Evolutionary conservation across 768 basidiomycete genomes (phyloP).

Genomic region (Rhodocollybia butyracea): DNA sequence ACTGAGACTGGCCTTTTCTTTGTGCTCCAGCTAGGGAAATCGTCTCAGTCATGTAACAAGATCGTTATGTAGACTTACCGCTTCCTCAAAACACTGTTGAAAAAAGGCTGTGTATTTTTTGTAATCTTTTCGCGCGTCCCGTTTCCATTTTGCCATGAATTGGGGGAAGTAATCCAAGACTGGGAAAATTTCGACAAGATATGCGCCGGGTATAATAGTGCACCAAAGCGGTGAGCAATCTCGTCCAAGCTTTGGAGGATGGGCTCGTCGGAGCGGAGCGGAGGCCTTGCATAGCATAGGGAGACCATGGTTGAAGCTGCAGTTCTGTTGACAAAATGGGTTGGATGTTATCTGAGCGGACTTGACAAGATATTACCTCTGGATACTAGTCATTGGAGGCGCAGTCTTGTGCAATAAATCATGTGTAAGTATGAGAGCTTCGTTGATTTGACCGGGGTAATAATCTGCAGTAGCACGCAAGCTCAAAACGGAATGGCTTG

Average conservation of each 20-base stretch:
- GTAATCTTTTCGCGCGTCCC: neutral
- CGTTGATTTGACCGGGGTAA: neutral
- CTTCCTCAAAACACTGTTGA: neutral
- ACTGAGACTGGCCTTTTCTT: neutral
- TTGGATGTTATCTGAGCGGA: neutral
- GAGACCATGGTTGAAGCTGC: neutral
- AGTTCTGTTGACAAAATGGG: neutral
- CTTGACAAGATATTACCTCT: neutral
- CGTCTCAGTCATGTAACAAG: no score
- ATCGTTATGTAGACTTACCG: neutral
- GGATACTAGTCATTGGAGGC: neutral
- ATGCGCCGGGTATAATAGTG: neutral
- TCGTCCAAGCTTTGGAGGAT: neutral
- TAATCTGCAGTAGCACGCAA: neutral
- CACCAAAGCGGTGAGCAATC: neutral
- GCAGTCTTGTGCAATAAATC: neutral
- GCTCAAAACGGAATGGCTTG: neutral
- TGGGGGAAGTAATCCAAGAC: neutral
- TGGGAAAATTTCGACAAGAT: slow-evolving; percentile 1
- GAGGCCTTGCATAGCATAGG: neutral
- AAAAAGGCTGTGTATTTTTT: neutral
- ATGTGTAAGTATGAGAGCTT: slow-evolving; percentile 1
- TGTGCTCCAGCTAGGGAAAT: no score
- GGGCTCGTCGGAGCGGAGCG: neutral
- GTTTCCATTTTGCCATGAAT: neutral